A percentile compares a stretch with the other conserved stretches of the same genome.
Evolutionary conservation across 345 rosid genomes (phyloP).

Genomic region (Moricandia arvensis): DNA sequence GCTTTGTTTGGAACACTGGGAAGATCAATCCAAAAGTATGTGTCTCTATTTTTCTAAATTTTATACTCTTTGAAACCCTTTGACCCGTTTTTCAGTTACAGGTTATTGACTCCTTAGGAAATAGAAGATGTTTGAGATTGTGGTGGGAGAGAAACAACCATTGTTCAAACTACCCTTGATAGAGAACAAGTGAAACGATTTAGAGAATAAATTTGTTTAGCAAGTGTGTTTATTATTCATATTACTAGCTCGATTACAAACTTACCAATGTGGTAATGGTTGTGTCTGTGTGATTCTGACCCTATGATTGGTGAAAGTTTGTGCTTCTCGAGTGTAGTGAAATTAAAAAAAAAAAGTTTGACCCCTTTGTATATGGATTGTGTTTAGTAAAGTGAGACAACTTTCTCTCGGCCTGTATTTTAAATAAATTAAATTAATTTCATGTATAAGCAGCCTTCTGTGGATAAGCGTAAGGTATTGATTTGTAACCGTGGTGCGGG

Average conservation of each 20-base stretch:
- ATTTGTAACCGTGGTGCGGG: no score
- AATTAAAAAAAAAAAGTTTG: neutral
- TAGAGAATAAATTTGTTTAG: neutral
- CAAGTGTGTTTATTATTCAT: neutral
- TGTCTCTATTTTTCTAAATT: constrained; percentile 10
- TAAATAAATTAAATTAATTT: no score
- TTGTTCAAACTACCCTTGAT: neutral
- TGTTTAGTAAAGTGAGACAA: neutral
- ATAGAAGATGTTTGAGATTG: neutral
- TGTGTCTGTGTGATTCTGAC: neutral
- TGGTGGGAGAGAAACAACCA: neutral
- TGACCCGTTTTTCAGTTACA: constrained; percentile 15
- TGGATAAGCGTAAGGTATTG: no score
- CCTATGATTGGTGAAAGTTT: neutral
- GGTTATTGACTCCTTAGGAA: constrained; percentile 16
- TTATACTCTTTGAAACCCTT: constrained; percentile 25
- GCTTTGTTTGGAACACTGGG: constrained; percentile 10
- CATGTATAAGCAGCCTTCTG: no score
- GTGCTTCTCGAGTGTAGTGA: neutral
- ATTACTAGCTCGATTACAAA: neutral
- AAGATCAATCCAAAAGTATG: constrained; percentile 2
- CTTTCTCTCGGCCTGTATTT: neutral
- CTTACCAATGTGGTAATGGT: neutral
- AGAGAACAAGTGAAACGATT: neutral
- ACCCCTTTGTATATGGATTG: neutral